Evolutionary conservation across 148 eudicot genomes (phyloP).

Genomic region (Heliamphora exappendiculata): DNA sequence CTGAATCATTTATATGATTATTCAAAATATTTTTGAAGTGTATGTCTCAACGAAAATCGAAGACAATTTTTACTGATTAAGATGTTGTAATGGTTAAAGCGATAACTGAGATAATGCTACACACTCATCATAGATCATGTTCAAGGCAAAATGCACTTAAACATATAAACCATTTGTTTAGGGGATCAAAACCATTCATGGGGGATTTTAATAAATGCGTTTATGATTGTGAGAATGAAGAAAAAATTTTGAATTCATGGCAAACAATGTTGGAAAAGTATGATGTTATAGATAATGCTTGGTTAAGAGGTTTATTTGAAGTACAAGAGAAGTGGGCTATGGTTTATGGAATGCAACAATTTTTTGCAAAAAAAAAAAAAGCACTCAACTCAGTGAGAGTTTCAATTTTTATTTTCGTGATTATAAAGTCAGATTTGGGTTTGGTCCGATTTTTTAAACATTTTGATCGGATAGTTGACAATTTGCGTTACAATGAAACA

Average conservation of each 20-base stretch:
- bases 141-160: background rate
- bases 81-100: background rate
- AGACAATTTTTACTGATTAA: background rate
- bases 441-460: background rate
- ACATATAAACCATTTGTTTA: too few relatives aligned
- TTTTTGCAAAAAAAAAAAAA: too few relatives aligned
- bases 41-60: background rate
- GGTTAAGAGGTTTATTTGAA: too few relatives aligned
- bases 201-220: background rate
- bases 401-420: background rate
- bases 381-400: too few relatives aligned
- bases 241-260: too few relatives aligned
- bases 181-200: background rate
- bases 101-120: background rate
- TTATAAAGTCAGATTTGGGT: background rate
- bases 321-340: too few relatives aligned
- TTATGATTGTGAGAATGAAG: background rate
- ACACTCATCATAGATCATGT: too few relatives aligned
- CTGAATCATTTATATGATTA: background rate
- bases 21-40: background rate
- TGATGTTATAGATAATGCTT: too few relatives aligned
- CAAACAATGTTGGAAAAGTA: too few relatives aligned
- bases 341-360: too few relatives aligned
- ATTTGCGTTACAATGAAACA: background rate
- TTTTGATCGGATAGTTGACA: background rate